Evolutionary conservation across 441 rosid genomes (phyloP).

Genomic region (Erodium texanum): DNA sequence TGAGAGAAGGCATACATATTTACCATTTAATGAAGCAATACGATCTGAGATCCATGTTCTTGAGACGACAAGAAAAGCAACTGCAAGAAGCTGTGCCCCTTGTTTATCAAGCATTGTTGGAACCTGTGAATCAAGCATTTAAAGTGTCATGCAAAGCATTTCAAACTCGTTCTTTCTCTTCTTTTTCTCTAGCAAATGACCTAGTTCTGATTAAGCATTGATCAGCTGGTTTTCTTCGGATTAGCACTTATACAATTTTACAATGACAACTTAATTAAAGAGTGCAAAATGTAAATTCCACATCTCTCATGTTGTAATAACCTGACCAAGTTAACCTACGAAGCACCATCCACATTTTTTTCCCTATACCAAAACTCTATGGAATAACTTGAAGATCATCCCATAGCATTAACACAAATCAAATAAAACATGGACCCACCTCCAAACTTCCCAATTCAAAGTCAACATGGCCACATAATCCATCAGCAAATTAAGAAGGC

Average conservation of each 20-base stretch:
- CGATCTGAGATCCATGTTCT: slow-evolving; percentile 98
- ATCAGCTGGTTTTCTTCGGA: too few species aligned
- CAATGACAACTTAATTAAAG: not conserved
- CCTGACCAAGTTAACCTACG: not conserved
- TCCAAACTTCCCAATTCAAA: not conserved
- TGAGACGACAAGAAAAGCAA: slow-evolving; percentile 83
- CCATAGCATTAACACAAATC: slow-evolving; percentile 4
- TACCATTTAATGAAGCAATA: slow-evolving; percentile 95
- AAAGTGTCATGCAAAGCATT: not conserved
- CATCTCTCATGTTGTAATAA: too few species aligned
- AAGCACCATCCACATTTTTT: too few species aligned
- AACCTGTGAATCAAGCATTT: slow-evolving; percentile 43
- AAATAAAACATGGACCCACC: slow-evolving; percentile 3
- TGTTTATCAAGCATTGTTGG: slow-evolving; percentile 90
- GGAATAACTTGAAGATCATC: too few species aligned
- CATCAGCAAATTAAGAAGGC: too few species aligned
- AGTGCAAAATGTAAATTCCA: not conserved
- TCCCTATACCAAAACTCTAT: too few species aligned
- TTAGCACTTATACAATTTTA: not conserved
- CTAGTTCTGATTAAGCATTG: too few species aligned
- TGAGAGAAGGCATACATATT: not conserved
- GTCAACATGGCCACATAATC: too few species aligned
- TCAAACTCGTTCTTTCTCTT: slow-evolving; percentile 2
- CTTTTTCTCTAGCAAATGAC: too few species aligned
- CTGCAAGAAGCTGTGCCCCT: slow-evolving; percentile 83